A percentile compares a stretch with the other conserved stretches of the same genome.
These are phyloP conservation scores for Ceratonia siliqua DNA, from an alignment of 306 rosid species.

Conservation along the genomic window DNA sequence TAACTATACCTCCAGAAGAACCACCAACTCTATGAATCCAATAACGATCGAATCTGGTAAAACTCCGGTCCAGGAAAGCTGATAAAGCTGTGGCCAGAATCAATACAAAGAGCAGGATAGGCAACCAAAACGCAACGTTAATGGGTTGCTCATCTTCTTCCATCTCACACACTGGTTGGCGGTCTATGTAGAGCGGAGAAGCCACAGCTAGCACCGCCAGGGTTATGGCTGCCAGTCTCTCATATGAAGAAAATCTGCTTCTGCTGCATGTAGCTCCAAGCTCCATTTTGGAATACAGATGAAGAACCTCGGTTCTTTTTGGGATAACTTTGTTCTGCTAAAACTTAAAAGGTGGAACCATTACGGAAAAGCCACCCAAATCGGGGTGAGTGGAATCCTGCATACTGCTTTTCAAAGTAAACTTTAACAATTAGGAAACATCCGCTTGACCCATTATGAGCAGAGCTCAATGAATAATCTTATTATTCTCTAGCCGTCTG, in stretches of 20 bases:
- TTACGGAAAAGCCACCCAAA: constrained; percentile 5
- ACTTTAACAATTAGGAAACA: background rate
- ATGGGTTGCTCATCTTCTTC: constrained; percentile 56
- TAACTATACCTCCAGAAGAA: constrained; percentile 73
- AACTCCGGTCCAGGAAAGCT: constrained; percentile 53
- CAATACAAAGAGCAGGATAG: constrained; percentile 63
- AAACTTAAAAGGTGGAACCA: background rate
- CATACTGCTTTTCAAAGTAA: constrained; percentile 35
- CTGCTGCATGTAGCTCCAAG: constrained; percentile 45
- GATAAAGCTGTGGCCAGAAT: constrained; percentile 55
- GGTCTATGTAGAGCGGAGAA: constrained; percentile 80
- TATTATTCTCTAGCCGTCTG: too few species aligned
- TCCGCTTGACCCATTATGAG: background rate
- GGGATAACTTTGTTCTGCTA: constrained; percentile 13
- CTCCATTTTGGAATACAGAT: constrained; percentile 53
- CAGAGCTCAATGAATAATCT: background rate
- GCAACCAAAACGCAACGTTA: constrained; percentile 49
- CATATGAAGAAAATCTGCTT: constrained; percentile 59
- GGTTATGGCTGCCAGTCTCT: constrained; percentile 57
- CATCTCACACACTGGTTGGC: constrained; percentile 45
- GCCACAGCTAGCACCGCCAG: constrained; percentile 71
- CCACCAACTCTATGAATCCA: constrained; percentile 94
- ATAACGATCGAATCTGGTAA: constrained; percentile 64
- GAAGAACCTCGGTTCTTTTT: constrained; percentile 4
- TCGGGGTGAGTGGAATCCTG: constrained; percentile 28